Conservation (phyloP, 768 basidiomycete genomes). For the Hortiboletus flavorubellus region DNA sequence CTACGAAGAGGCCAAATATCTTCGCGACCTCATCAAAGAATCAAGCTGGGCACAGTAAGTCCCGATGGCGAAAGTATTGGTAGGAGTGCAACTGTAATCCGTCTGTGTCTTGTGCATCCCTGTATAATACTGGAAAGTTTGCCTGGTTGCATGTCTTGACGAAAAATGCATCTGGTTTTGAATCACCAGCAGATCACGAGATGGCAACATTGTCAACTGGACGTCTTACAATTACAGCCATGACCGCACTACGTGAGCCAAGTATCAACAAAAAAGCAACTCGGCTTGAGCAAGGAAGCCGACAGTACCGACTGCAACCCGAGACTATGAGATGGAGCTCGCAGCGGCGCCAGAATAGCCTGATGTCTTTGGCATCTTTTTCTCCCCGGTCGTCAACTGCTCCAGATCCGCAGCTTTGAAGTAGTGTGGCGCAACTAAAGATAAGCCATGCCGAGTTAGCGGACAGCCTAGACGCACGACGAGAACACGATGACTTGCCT, state of each 20-base stretch:
- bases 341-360: slow-evolving; percentile 30
- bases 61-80: not conserved
- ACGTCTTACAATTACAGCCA: not conserved
- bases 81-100: not conserved
- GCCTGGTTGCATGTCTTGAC: not conserved
- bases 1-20: slow-evolving; percentile 55
- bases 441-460: slow-evolving; percentile 2
- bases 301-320: not conserved
- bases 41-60: slow-evolving; percentile 50
- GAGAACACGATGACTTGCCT: slow-evolving; percentile 45
- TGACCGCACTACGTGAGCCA: not conserved
- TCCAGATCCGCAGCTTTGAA: slow-evolving; percentile 86
- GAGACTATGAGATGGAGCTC: slow-evolving; percentile 8
- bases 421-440: slow-evolving; percentile 89
- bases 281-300: not conserved
- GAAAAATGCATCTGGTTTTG: not conserved
- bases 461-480: not conserved
- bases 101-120: not conserved
- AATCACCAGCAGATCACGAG: not conserved
- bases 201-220: not conserved
- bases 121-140: slow-evolving; percentile 1
- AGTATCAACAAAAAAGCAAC: not conserved
- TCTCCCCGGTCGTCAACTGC: slow-evolving; percentile 74
- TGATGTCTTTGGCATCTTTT: slow-evolving; percentile 88
- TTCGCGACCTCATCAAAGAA: slow-evolving; percentile 55